These are phyloP conservation scores for Eucalyptus globulus DNA, from an alignment of 345 rosid species.

Conservation along the genomic window DNA sequence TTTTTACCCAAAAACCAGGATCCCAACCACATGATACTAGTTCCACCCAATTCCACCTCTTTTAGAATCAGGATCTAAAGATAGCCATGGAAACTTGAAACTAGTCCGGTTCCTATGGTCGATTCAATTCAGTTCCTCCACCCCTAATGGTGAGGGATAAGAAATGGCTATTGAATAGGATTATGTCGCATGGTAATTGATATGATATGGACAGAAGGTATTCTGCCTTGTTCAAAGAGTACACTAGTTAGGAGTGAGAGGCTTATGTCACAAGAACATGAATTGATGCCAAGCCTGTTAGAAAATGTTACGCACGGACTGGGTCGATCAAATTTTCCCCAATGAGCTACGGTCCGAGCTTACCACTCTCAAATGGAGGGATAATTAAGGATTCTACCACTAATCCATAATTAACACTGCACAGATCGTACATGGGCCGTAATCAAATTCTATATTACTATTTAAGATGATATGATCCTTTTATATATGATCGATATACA, in stretches of 20 bases:
- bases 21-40: too few species aligned
- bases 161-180: neutral
- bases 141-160: too few species aligned
- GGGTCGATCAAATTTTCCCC: neutral
- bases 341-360: neutral
- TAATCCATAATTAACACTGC: neutral
- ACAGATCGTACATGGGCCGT: neutral
- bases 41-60: too few species aligned
- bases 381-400: neutral
- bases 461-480: neutral
- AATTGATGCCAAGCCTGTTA: neutral
- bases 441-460: neutral
- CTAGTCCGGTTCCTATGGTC: too few species aligned
- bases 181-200: neutral
- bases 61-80: too few species aligned
- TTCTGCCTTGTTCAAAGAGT: neutral
- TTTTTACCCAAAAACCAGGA: too few species aligned
- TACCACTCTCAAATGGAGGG: neutral
- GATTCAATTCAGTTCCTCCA: too few species aligned
- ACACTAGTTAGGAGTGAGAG: neutral
- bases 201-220: neutral
- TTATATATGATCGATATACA: neutral
- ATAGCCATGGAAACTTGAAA: too few species aligned
- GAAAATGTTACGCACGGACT: neutral
- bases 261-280: neutral